These are phyloP conservation scores for Coelastrella sp. DNA, from an alignment of 139 green algal species.

Conservation along the genomic window DNA sequence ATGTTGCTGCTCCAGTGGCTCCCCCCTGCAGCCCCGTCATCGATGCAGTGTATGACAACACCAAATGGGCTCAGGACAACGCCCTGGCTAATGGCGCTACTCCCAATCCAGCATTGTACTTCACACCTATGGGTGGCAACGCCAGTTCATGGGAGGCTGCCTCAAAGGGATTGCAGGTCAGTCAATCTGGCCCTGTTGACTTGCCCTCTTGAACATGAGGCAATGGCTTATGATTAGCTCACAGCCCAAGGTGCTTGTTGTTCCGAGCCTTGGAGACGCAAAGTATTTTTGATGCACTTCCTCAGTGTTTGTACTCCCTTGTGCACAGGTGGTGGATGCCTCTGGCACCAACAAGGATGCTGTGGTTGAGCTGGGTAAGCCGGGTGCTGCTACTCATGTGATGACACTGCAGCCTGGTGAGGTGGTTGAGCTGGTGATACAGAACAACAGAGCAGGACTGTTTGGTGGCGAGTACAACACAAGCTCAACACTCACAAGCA, in stretches of 20 bases:
- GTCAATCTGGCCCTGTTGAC: not conserved
- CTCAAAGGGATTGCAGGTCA: not conserved
- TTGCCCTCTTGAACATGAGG: no score
- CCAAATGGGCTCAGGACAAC: constrained; percentile 11
- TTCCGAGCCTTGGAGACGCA: no score
- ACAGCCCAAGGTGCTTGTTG: no score
- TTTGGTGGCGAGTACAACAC: constrained; percentile 40
- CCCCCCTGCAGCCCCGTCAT: constrained; percentile 59
- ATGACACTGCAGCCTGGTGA: constrained; percentile 15
- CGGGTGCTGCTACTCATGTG: constrained; percentile 10
- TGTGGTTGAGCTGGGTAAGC: constrained; percentile 14
- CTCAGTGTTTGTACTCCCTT: not conserved
- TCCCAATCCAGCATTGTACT: not conserved
- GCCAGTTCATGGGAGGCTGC: not conserved
- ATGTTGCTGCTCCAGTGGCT: constrained; percentile 47
- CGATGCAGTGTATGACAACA: constrained; percentile 21
- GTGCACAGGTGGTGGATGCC: constrained; percentile 12
- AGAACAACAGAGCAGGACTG: constrained; percentile 44
- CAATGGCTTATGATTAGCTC: no score
- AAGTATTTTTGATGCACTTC: no score
- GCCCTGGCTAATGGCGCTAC: not conserved
- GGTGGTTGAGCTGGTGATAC: constrained; percentile 38
- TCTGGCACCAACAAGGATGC: not conserved
- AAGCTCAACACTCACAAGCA: constrained; percentile 8
- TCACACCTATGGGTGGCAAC: constrained; percentile 8